phyloP scores from a whole-genome alignment of 441 rosid species.

The Biscutella laevigata region DNA sequence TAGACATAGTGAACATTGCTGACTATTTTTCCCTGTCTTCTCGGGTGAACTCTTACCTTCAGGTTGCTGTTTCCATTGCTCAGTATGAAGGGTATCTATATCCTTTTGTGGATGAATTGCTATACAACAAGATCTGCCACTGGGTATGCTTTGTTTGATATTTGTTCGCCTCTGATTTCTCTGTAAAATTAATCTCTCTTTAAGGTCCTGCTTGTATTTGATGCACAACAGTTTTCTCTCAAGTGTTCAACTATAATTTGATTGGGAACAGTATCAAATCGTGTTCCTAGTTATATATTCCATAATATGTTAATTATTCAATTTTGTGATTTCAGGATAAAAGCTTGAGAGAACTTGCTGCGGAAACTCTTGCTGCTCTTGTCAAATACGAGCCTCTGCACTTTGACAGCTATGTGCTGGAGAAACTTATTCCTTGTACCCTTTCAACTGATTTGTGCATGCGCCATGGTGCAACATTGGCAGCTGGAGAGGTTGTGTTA shows the following conservation, averaged over 20 bases:
- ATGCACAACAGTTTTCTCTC: background rate
- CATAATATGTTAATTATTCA: slow-evolving; percentile 1
- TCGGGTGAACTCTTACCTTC: slow-evolving; percentile 69
- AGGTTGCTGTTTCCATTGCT: slow-evolving; percentile 70
- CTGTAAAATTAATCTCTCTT: background rate
- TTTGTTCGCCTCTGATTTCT: background rate
- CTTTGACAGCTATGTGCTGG: slow-evolving; percentile 58
- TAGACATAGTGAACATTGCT: slow-evolving; percentile 87
- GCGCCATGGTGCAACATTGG: slow-evolving; percentile 93
- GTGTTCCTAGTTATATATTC: background rate
- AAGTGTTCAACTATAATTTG: background rate
- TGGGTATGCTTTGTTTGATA: slow-evolving; percentile 57
- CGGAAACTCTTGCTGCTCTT: slow-evolving; percentile 84
- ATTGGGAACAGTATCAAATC: background rate
- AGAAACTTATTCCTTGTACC: slow-evolving; percentile 67
- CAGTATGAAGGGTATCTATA: slow-evolving; percentile 78
- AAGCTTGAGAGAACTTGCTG: slow-evolving; percentile 86
- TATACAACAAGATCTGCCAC: slow-evolving; percentile 73
- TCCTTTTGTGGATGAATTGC: slow-evolving; percentile 80
- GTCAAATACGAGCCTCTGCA: slow-evolving; percentile 69
- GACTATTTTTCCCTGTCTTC: slow-evolving; percentile 97
- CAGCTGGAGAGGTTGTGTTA: slow-evolving; percentile 72
- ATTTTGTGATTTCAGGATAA: slow-evolving; percentile 55
- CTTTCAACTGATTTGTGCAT: slow-evolving; percentile 82
- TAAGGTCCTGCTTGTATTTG: background rate